Conservation (phyloP, 345 rosid genomes). For the Sisymbrium altissimum region DNA sequence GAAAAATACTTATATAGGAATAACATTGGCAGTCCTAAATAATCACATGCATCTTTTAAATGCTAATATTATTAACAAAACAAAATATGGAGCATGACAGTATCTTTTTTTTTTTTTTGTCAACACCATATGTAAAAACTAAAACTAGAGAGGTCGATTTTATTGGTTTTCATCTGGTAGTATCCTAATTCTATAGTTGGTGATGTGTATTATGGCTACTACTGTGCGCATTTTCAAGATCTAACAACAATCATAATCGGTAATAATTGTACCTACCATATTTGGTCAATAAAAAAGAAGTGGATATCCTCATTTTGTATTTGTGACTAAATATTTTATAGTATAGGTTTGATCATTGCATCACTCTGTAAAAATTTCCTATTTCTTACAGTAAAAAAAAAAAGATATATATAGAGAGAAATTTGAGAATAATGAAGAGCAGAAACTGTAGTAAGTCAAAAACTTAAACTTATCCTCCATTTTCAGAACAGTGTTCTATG, state of each 20-base stretch:
- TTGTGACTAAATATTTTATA: background rate
- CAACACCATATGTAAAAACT: no score
- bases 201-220: background rate
- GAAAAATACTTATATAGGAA: background rate
- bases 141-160: no score
- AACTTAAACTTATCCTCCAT: slow-evolving; percentile 36
- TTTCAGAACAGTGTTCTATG: slow-evolving; percentile 47
- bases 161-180: background rate
- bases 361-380: background rate
- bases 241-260: slow-evolving; percentile 10
- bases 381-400: background rate
- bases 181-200: background rate
- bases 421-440: slow-evolving; percentile 1
- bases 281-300: background rate
- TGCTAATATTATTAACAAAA: background rate
- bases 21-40: no score
- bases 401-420: background rate
- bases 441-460: slow-evolving; percentile 42
- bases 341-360: background rate
- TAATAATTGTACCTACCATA: slow-evolving; percentile 27
- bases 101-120: no score
- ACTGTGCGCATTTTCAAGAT: slow-evolving; percentile 17
- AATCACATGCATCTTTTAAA: background rate
- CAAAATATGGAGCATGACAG: no score
- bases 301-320: background rate